Evolutionary conservation across 129 eudicot genomes (phyloP).

Genomic region (Smallanthus sonchifolius): DNA sequence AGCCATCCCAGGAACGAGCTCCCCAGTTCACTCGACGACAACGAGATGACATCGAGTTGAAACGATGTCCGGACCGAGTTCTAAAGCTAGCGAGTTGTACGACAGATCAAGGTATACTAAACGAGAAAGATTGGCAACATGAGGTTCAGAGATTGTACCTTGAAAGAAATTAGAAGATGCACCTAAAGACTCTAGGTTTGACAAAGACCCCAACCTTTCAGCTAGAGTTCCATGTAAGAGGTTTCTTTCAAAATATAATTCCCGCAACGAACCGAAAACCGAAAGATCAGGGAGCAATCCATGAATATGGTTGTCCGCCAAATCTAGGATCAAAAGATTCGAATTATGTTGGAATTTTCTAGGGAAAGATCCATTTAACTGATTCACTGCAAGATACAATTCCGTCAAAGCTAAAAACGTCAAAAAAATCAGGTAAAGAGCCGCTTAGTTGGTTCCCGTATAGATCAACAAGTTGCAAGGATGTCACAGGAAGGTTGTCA

Average conservation of each 20-base stretch:
- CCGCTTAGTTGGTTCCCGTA: slow-evolving; percentile 27
- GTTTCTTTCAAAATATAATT: slow-evolving; percentile 25
- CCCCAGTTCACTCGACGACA: slow-evolving; percentile 32
- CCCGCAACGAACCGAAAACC: slow-evolving; percentile 10
- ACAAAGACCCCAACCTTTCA: slow-evolving; percentile 24
- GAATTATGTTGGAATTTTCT: slow-evolving; percentile 20
- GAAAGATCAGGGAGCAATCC: slow-evolving; percentile 42
- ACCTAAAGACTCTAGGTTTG: slow-evolving; percentile 31
- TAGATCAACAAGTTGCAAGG: slow-evolving; percentile 22
- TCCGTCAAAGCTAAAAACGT: slow-evolving; percentile 19
- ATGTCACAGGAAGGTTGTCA: slow-evolving; percentile 8
- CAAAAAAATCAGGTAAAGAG: slow-evolving; percentile 32
- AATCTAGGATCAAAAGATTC: slow-evolving; percentile 29
- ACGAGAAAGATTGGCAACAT: slow-evolving; percentile 34
- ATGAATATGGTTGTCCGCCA: slow-evolving; percentile 17
- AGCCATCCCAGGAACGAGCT: slow-evolving; percentile 45
- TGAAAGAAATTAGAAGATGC: slow-evolving; percentile 28
- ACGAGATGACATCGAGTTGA: slow-evolving; percentile 27
- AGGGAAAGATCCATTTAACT: slow-evolving; percentile 35
- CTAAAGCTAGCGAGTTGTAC: slow-evolving; percentile 2
- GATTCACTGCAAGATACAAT: slow-evolving; percentile 23
- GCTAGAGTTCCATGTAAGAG: slow-evolving; percentile 35
- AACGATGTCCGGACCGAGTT: slow-evolving; percentile 16
- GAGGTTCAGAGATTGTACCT: slow-evolving; percentile 31
- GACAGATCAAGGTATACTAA: slow-evolving; percentile 13